phyloP scores from a whole-genome alignment of 75 land plant genomes.

The Cunninghamia lanceolata region DNA sequence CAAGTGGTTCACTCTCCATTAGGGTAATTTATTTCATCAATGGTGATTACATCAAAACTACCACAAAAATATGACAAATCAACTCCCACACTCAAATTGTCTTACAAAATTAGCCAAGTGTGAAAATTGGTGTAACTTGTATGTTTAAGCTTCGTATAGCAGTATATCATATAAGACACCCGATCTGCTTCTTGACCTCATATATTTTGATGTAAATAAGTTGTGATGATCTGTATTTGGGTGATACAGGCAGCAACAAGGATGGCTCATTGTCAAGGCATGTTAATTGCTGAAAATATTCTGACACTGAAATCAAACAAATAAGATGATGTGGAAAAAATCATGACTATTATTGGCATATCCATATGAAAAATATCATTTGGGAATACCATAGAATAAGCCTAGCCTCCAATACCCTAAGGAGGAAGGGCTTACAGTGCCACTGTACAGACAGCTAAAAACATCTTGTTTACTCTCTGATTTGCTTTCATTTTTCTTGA shows the following conservation, averaged over 20 bases:
- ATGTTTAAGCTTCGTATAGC: not conserved
- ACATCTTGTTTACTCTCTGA: not conserved
- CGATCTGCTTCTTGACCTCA: not conserved
- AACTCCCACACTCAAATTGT: too few relatives aligned
- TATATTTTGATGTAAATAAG: not conserved
- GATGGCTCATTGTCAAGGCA: not conserved
- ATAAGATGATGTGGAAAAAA: not conserved
- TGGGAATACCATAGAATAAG: too few relatives aligned
- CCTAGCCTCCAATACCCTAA: too few relatives aligned
- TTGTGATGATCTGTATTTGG: not conserved
- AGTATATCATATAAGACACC: not conserved
- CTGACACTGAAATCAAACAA: not conserved
- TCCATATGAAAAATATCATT: too few relatives aligned
- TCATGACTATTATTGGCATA: too few relatives aligned
- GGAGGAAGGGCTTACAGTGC: not conserved
- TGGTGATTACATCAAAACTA: too few relatives aligned
- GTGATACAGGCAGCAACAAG: not conserved
- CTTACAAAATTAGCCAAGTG: too few relatives aligned
- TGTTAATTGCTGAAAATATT: not conserved
- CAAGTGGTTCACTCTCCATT: too few relatives aligned
- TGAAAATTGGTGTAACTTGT: too few relatives aligned
- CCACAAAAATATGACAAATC: too few relatives aligned
- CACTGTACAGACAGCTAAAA: not conserved
- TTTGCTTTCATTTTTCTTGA: not conserved
- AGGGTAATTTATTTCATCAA: too few relatives aligned